Evolutionary conservation across 2,329 filamentous ascomycete genomes (phyloP).

Genomic region (Kalmusia sp.): DNA sequence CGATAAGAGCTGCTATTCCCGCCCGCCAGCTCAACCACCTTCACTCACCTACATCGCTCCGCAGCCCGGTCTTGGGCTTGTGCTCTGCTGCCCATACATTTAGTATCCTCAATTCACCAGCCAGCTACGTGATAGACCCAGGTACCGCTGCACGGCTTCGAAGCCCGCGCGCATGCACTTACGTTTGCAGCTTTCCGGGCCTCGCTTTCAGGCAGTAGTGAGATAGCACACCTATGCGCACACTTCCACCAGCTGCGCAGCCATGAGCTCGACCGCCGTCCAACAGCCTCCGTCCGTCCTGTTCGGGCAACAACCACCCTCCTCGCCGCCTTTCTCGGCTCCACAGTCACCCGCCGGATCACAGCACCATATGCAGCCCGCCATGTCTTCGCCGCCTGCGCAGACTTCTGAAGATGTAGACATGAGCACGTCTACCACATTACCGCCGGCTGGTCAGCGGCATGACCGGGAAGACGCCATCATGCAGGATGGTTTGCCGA

Average conservation of each 20-base stretch:
- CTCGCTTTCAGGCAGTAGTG: too few species aligned
- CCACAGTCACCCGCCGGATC: conserved; percentile 39
- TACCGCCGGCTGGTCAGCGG: conserved; percentile 40
- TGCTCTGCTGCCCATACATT: too few species aligned
- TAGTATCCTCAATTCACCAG: too few species aligned
- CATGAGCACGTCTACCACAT: conserved; percentile 45
- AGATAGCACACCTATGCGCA: conserved; percentile 7
- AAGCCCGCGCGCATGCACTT: neutral
- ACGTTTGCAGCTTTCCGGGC: neutral
- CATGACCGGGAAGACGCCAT: conserved; percentile 46
- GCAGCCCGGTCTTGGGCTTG: neutral
- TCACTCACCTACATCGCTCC: neutral
- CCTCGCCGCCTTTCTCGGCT: conserved; percentile 41
- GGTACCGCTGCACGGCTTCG: neutral
- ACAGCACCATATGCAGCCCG: conserved; percentile 31
- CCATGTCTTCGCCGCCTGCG: conserved; percentile 33
- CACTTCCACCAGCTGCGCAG: conserved; percentile 11
- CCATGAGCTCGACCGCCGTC: conserved; percentile 50
- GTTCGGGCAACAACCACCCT: conserved; percentile 43
- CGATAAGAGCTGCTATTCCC: conserved; percentile 5
- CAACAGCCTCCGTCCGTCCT: conserved; percentile 46
- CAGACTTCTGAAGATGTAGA: conserved; percentile 36
- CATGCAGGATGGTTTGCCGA: conserved; percentile 39
- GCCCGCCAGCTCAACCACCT: neutral
- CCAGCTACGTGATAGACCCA: neutral